Evolutionary conservation across 805 yeast species (phyloP).

Genomic region (Zygosaccharomyces bailii): DNA sequence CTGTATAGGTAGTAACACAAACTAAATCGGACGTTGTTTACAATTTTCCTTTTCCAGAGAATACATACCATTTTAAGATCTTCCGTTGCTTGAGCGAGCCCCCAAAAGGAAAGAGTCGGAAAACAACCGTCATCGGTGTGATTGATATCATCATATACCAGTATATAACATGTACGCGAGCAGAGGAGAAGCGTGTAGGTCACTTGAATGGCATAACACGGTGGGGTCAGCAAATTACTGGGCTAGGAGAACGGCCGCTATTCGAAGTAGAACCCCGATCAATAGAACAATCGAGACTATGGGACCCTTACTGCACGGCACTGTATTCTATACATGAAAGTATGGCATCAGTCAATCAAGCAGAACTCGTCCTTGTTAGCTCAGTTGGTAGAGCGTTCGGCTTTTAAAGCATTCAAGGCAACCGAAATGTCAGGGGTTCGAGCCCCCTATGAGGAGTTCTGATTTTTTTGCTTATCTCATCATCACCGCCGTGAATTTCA

Average conservation of each 20-base stretch:
- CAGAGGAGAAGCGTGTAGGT: background rate
- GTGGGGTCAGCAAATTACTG: no score
- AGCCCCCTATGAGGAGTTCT: slow-evolving; percentile 50
- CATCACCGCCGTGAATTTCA: no score
- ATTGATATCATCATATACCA: background rate
- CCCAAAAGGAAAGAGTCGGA: background rate
- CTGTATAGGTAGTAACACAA: slow-evolving; percentile 5
- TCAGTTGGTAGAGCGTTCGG: slow-evolving; percentile 72
- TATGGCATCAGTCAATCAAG: no score
- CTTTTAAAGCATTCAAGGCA: slow-evolving; percentile 43
- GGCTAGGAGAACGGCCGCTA: no score
- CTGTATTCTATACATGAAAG: no score
- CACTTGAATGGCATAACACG: background rate
- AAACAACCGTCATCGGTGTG: background rate
- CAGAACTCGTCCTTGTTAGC: slow-evolving; percentile 51
- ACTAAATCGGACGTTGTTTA: slow-evolving; percentile 12
- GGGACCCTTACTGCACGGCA: no score
- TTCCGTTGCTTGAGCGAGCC: slow-evolving; percentile 2
- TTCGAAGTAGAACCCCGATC: no score
- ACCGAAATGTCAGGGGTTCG: slow-evolving; percentile 51
- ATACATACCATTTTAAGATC: background rate
- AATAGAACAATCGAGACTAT: no score
- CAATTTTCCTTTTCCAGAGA: slow-evolving; percentile 8
- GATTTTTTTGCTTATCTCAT: slow-evolving; percentile 18
- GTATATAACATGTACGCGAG: slow-evolving; percentile 1